These are phyloP conservation scores for Petasospora fabianii DNA, from an alignment of 1,139 yeast species.

Conservation along the genomic window DNA sequence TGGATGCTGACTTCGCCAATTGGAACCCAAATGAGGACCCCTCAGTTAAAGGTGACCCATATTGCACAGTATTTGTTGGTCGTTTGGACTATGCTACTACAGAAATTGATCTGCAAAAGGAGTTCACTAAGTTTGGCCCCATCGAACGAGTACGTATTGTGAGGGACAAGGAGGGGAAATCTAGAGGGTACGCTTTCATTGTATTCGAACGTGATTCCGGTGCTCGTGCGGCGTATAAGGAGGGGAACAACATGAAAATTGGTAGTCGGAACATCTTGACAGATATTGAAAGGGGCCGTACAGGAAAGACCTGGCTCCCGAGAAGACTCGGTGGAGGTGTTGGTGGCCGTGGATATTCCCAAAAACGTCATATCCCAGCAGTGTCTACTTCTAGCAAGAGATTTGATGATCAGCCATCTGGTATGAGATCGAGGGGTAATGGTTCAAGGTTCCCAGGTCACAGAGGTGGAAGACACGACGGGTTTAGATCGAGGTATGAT, in stretches of 20 bases:
- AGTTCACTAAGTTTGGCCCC: constrained; percentile 63
- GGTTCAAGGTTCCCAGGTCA: constrained; percentile 15
- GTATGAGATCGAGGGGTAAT: constrained; percentile 6
- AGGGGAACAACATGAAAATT: constrained; percentile 51
- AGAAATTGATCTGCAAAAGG: constrained; percentile 65
- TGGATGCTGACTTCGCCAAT: constrained; percentile 33
- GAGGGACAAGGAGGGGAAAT: constrained; percentile 48
- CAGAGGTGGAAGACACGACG: constrained; percentile 17
- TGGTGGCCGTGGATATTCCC: constrained; percentile 56
- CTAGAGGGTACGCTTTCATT: constrained; percentile 84
- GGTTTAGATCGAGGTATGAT: constrained; percentile 6
- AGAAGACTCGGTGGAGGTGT: constrained; percentile 71
- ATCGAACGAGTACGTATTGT: constrained; percentile 68
- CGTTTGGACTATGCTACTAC: constrained; percentile 63
- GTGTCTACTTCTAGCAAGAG: constrained; percentile 1
- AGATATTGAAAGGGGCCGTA: constrained; percentile 82
- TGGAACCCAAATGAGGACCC: constrained; percentile 62
- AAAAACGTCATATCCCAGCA: constrained; percentile 16
- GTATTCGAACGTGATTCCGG: constrained; percentile 60
- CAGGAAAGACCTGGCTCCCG: constrained; percentile 78
- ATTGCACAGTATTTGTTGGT: constrained; percentile 71
- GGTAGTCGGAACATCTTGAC: constrained; percentile 57
- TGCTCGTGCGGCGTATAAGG: constrained; percentile 56
- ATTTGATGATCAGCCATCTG: constrained; percentile 1
- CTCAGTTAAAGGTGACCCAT: constrained; percentile 70